A percentile compares a stretch with the other conserved stretches of the same genome.
Conservation (phyloP, 2,329 filamentous ascomycete genomes). For the Verticillium nubilum region DNA sequence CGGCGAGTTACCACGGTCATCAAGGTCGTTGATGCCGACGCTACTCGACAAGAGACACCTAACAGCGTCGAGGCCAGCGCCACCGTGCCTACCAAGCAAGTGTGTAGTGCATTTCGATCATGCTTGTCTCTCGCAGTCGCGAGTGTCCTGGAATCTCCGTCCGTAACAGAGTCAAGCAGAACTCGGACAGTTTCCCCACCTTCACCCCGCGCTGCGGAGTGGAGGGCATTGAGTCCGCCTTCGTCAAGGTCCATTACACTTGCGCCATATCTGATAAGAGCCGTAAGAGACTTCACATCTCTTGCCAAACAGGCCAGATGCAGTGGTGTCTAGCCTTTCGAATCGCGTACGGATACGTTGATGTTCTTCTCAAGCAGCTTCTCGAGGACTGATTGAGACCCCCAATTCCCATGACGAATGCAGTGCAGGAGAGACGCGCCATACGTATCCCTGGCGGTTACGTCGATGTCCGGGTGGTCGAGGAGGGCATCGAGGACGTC, state of each 20-base stretch:
- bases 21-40: neutral
- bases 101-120: neutral
- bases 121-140: neutral
- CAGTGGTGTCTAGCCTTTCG: neutral
- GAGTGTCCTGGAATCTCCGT: neutral
- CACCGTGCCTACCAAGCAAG: neutral
- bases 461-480: neutral
- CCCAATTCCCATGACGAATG: neutral
- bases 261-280: neutral
- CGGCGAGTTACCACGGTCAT: neutral
- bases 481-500: neutral
- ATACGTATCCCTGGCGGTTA: neutral
- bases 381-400: neutral
- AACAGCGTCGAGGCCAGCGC: neutral
- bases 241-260: neutral
- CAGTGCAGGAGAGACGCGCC: neutral
- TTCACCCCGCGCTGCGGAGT: neutral
- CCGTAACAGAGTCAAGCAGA: neutral
- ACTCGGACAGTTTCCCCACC: neutral
- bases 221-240: neutral
- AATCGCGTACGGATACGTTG: neutral
- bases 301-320: neutral
- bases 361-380: neutral
- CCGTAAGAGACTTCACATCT: neutral
- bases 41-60: neutral